phyloP scores from a whole-genome alignment of 2,329 filamentous ascomycete species.

The Ampelomyces quisqualis region DNA sequence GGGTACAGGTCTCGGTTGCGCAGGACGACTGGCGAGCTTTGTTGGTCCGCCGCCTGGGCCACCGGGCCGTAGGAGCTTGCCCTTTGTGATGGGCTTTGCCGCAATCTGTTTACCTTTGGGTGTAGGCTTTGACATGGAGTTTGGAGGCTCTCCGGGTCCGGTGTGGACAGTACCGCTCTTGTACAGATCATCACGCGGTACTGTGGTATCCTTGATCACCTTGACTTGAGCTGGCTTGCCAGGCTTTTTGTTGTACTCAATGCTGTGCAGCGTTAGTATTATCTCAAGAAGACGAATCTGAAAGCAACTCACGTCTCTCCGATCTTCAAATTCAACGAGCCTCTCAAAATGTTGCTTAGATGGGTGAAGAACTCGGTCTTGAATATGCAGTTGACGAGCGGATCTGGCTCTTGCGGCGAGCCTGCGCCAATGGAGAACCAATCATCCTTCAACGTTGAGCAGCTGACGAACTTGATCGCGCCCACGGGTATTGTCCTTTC shows the following conservation, averaged over 20 bases:
- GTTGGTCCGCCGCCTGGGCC: constrained; percentile 81
- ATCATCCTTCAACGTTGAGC: constrained; percentile 82
- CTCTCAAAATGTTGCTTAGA: constrained; percentile 75
- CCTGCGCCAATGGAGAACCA: constrained; percentile 94
- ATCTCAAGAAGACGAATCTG: neutral
- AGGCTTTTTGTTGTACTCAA: constrained; percentile 98
- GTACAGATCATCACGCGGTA: constrained; percentile 75
- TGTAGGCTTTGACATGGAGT: constrained; percentile 78
- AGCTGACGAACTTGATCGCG: constrained; percentile 82
- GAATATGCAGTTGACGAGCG: constrained; percentile 88
- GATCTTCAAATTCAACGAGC: constrained; percentile 79
- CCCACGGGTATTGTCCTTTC: constrained; percentile 82
- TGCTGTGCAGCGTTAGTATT: constrained; percentile 48
- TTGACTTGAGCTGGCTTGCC: constrained; percentile 89
- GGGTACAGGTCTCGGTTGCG: constrained; percentile 40
- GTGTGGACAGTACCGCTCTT: constrained; percentile 93
- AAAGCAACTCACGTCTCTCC: constrained; percentile 59
- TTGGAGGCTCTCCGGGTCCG: constrained; percentile 77
- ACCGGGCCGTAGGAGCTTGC: constrained; percentile 87
- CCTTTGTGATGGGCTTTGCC: constrained; percentile 86
- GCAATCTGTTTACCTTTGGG: constrained; percentile 84
- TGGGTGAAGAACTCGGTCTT: constrained; percentile 98
- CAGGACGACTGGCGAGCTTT: constrained; percentile 60
- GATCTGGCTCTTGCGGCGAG: constrained; percentile 88
- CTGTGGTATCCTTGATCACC: constrained; percentile 80